Base-by-base conservation (phyloP, 108 stramenopile genomes). In the Pinguiococcus pyrenoidosus region DNA sequence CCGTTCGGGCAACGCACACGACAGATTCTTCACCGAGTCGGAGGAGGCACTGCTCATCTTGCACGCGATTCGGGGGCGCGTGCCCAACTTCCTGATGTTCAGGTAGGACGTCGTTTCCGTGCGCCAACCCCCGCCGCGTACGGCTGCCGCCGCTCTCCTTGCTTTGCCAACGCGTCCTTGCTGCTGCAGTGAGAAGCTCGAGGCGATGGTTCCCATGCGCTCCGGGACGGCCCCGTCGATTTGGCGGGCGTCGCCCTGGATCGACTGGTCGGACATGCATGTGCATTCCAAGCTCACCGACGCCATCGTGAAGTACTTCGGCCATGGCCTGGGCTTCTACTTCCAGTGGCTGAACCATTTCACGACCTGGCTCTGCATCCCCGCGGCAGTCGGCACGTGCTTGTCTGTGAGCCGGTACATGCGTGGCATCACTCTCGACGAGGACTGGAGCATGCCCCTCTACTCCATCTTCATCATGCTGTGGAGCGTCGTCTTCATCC, bases 401-500 rank as follows among this genome's bases (percentile, higher is more conserved):
- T 14, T 40, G 5, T 8, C 5, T 40, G 14, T 8, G 14, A 16
- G 14, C 39, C 9, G 39, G 16, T 17, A 16, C 16, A n/a, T 5
- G 10, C 6, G n/a, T 8, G 14, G 9, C 29, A 24, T 29, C 29
- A 38, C 18, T 40, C 51, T n/a, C 29, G 51, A 51, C 29, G 40
- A 51, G 38, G 25, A 51, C 25, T 38, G 29, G 28, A 40, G 38
- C 32, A 40, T 29, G 1, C 51, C 51, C 13, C 29, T 51, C 8
- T 51, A 40, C 29, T 29, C 51, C 14, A 10, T 51, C 32, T 3
- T 51, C 16, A 22, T 51, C 28, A 26, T 84, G 45, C 35, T 80
- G 17, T 81, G 80, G 83, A 71, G 66, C 6, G 51, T 74, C 17
- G 29, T 81, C 1, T 76, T 76, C 51, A 38, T 57, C 30, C 37